Evolutionary conservation across 257 asterid genomes (phyloP).

Genomic region (Solanum piurae): DNA sequence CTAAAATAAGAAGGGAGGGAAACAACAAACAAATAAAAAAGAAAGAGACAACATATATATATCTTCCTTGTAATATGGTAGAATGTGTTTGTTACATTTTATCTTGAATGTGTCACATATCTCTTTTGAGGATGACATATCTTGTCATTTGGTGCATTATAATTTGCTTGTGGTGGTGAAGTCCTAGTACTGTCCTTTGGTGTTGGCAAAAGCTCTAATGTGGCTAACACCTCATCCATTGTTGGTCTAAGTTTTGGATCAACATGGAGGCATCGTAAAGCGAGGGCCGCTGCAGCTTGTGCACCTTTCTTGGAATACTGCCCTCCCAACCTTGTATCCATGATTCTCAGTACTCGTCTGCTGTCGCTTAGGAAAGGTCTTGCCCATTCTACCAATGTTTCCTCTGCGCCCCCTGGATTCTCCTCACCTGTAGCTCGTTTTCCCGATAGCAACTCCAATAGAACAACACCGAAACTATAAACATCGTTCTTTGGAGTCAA

Average conservation of each 20-base stretch:
- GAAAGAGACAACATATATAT: background rate
- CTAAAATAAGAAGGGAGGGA: background rate
- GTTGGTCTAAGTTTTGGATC: constrained; percentile 46
- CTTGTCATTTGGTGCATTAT: background rate
- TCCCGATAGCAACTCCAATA: constrained; percentile 29
- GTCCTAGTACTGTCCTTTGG: constrained; percentile 9
- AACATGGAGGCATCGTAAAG: constrained; percentile 30
- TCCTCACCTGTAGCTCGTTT: constrained; percentile 52
- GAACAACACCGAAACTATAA: constrained; percentile 35
- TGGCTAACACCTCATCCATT: constrained; percentile 36
- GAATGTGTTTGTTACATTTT: background rate
- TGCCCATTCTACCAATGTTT: constrained; percentile 64
- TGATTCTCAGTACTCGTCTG: constrained; percentile 45
- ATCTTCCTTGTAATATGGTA: background rate
- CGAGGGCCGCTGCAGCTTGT: constrained; percentile 41
- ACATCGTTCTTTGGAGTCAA: constrained; percentile 41
- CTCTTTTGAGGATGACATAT: background rate
- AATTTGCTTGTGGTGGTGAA: constrained; percentile 1
- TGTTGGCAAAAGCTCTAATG: constrained; percentile 23
- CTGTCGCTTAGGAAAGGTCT: constrained; percentile 38
- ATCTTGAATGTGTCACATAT: background rate
- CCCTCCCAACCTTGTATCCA: constrained; percentile 65
- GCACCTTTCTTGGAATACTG: constrained; percentile 49
- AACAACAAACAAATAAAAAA: background rate
- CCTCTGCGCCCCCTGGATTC: constrained; percentile 37